Evolutionary conservation across 345 rosid genomes (phyloP), one percentile per base, ranked within the genome.

Genomic region (Moricandia moricandioides): DNA sequence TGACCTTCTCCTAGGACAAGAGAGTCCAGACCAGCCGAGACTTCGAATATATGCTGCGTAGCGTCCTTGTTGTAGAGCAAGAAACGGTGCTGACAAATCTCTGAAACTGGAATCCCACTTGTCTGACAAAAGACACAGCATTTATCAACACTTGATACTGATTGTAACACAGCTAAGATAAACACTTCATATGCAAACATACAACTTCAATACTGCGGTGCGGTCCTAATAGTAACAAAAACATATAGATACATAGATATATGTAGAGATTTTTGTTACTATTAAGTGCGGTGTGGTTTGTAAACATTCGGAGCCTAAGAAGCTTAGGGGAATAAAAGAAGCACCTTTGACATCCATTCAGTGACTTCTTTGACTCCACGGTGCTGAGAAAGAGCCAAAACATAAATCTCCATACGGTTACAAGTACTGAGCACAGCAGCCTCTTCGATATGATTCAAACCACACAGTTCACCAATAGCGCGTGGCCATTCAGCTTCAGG

Each of bases 291-390:
- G 37, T 34, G 37, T 8, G 1, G 37, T 33, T 33, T 33, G 37
- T 33, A 33, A 33, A 33, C 37, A 33, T 33, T 33, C 8, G 37
- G 8, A 33, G 24, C 24, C 24, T n/a, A n/a, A n/a, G n/a, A n/a
- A n/a, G n/a, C n/a, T n/a, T n/a, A n/a, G n/a, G n/a, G n/a, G n/a
- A n/a, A n/a, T n/a, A n/a, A n/a, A n/a, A 21, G 65, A 68, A 68
- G 55, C 56, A 95, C 99, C 97, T 89, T 89, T 14, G 96, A 86
- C 96, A 89, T 88, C 92, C 92, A 89, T 30, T 86, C 96, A n/a
- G 90, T 88, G 7, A 89, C 96, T 85, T 89, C 92, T 85, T 84
- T 86, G 14, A 89, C 89, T 58, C 96, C 92, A 66, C 96, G 92
- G 40, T 86, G 88, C 82, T 88, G 96, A 56, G 96, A 89, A 1